These are phyloP conservation scores for Neurospora sp. DNA, from an alignment of 2,329 filamentous ascomycete species.

Conservation along the genomic window DNA sequence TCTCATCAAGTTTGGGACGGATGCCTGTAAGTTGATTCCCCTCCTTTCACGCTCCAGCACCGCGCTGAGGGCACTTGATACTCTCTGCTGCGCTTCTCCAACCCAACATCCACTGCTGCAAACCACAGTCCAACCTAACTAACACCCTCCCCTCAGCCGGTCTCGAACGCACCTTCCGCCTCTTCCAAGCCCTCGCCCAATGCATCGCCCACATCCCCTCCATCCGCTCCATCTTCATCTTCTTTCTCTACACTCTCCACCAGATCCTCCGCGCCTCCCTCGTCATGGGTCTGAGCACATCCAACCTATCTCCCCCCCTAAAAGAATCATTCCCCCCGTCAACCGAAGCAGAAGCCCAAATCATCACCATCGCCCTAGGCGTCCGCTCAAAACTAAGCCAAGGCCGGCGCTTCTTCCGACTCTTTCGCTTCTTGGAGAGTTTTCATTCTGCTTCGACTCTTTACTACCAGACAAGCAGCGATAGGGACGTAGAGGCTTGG, in stretches of 20 bases:
- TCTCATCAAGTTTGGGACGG: constrained; percentile 27
- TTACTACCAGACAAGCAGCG: constrained; percentile 18
- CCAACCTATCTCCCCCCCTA: background rate
- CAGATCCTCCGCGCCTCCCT: background rate
- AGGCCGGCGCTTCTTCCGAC: constrained; percentile 52
- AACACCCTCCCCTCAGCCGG: constrained; percentile 37
- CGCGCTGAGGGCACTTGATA: background rate
- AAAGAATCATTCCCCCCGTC: background rate
- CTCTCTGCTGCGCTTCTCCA: background rate
- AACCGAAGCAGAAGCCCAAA: background rate
- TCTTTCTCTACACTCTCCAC: background rate
- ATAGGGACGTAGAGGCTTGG: too few species aligned
- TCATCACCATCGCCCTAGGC: constrained; percentile 23
- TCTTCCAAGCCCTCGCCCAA: constrained; percentile 37
- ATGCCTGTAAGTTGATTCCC: constrained; percentile 15
- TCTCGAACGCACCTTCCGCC: constrained; percentile 49
- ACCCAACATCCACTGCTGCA: background rate
- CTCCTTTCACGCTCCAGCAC: background rate
- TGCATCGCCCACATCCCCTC: constrained; percentile 31
- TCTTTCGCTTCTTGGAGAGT: constrained; percentile 58
- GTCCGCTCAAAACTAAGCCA: constrained; percentile 31
- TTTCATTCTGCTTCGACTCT: constrained; percentile 41
- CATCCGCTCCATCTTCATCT: constrained; percentile 16
- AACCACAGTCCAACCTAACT: background rate
- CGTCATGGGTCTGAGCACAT: background rate